Evolutionary conservation across 176 grass and related monocot genomes (phyloP), one percentile per base, ranked within the genome.

Genomic region (Carex parvula): DNA sequence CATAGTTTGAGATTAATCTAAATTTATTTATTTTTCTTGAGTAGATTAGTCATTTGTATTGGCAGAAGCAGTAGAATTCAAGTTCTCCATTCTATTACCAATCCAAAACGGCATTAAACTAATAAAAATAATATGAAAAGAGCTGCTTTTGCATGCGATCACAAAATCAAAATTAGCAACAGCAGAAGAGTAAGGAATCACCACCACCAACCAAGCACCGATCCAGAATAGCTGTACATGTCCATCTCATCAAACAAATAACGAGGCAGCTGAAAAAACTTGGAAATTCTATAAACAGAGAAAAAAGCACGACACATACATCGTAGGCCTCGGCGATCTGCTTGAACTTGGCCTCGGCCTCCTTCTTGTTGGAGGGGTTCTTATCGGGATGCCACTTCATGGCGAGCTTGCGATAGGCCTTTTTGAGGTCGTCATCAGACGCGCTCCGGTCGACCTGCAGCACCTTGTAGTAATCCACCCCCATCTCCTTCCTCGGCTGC

Each of bases 381-480:
- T 97, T 97, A 57, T 93, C 89, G 12, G 91, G 94, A 68, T 97
- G 94, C 91, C 94, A 97, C 60, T 83, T 91, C 94, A 93, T 97
- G 82, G 91, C 94, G 35, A 97, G 84, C 83, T 90, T 93, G 77
- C 93, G 90, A 67, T 90, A 94, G 11, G 90, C 87, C 82, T 92
- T 92, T 84, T 94, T 94, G 77, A 94, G 88, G 54, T 94, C 88
- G 11, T 94, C 93, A 13, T 92, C 93, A 17, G 85, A 72, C 33
- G 91, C 83, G 13, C 61, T 74, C 44, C 85, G 85, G 17, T 89
- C 85, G 61, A 93, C 91, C 75, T 91, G 85, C 77, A 93, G 84
- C 64, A 93, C 66, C 83, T 91, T 93, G 87, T 93, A 93, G 86
- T 93, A 93, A 83, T 93, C 89, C 32, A 89, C 62, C 16, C 91